Base-by-base conservation (phyloP, 2,329 filamentous ascomycete genomes). In the Waltergamsia citrina region DNA sequence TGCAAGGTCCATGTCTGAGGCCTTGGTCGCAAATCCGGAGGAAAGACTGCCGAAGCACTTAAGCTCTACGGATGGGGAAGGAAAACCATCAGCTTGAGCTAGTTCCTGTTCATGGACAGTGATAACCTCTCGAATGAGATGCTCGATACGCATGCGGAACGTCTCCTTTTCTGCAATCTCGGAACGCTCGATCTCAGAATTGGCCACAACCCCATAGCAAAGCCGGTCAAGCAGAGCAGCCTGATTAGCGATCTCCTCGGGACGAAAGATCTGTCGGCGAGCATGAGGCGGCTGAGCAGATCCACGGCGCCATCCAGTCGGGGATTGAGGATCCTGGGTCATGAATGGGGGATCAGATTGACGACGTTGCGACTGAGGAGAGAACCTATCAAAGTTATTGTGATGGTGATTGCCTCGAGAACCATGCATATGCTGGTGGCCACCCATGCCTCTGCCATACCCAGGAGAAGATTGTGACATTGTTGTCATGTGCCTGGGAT, bases 1-100 rank as follows among this genome's bases (percentile, higher is more conserved):
- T 7, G 81, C 83, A 20, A 94, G 71, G 54, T 95, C 88, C 81
- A 94, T 86, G 48, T 94, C 87, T 2, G 87, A 90, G n/a, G 78
- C 76, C 46, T 83, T 83, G 9, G 84, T 86, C 4, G 85, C 88
- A 57, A 94, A 94, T 0, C 87, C 87, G 10, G 86, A 88, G 15
- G 75, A 74, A 30, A 93, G 65, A 51, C 86, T 93, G 5, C 86
- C 87, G 50, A 92, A 93, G 47, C 81, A 85, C 45, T 76, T 76
- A 11, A 93, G 63, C 34, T 76, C 65, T n/a, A 90, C 70, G 33
- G 71, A 71, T 8, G 60, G 50, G 17, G 67, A 49, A 12, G 67
- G 59, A 37, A 82, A 77, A 7, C 69, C 31, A 11, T 19, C 21
- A 5, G 10, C 12, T 17, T 28, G n/a, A 22, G 27, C 28, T 3